Evolutionary conservation across 129 eudicot species (phyloP).

Genomic region (sunflower (Helianthus annuus)): DNA sequence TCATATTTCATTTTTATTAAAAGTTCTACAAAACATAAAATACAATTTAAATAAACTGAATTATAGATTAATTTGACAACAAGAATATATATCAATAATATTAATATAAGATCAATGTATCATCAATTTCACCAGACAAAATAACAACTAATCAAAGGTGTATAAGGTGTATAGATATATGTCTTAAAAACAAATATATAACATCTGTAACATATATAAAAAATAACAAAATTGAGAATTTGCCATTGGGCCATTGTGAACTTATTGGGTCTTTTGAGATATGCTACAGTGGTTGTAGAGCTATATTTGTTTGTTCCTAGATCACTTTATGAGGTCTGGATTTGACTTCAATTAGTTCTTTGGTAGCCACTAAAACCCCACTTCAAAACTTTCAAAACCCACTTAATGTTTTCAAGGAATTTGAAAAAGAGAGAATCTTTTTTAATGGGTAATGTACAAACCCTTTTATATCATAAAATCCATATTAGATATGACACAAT

Average conservation of each 20-base stretch:
- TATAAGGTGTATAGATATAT: too few species aligned
- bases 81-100: too few species aligned
- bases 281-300: conserved; percentile 46
- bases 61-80: too few species aligned
- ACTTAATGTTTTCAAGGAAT: neutral
- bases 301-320: conserved; percentile 55
- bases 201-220: too few species aligned
- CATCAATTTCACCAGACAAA: too few species aligned
- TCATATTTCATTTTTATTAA: too few species aligned
- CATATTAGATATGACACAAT: conserved; percentile 28
- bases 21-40: too few species aligned
- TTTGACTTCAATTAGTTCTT: conserved; percentile 53
- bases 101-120: too few species aligned
- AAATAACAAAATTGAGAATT: neutral
- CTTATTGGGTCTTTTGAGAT: conserved; percentile 55
- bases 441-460: conserved; percentile 4
- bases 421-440: conserved; percentile 14
- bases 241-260: conserved; percentile 65
- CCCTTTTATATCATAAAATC: conserved; percentile 26
- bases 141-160: too few species aligned
- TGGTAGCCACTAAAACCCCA: conserved; percentile 37
- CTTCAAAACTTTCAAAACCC: neutral
- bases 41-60: too few species aligned
- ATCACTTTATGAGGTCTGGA: conserved; percentile 60
- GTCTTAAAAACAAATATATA: too few species aligned